These are phyloP conservation scores for Aegilops speltoides DNA, from an alignment of 176 grass and related monocot species.

Conservation along the genomic window DNA sequence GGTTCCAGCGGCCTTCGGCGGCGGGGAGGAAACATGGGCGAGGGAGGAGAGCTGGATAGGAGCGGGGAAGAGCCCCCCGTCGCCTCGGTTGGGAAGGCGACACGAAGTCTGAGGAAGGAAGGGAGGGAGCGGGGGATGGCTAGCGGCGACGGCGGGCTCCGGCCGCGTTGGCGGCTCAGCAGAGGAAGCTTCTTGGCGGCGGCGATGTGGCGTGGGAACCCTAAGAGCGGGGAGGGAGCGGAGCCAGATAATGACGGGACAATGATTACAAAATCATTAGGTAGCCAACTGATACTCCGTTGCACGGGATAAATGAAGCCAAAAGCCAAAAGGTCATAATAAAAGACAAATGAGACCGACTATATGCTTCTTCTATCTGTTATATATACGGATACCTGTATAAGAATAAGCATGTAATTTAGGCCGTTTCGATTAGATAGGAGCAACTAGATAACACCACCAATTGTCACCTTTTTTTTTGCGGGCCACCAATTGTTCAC, in stretches of 20 bases:
- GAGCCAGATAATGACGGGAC: constrained; percentile 15
- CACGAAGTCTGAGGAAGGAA: no score
- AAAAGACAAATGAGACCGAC: background rate
- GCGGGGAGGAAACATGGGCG: no score
- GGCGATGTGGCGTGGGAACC: no score
- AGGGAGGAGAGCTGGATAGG: no score
- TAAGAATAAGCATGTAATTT: constrained; percentile 28
- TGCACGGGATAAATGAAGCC: background rate
- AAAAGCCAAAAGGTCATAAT: background rate
- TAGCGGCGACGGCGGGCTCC: no score
- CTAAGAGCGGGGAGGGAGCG: no score
- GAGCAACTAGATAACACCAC: constrained; percentile 14
- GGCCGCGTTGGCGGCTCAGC: no score
- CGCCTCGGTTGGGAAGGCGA: no score
- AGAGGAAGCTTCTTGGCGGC: no score
- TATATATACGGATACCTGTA: constrained; percentile 5
- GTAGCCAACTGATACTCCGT: background rate
- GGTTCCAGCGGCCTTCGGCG: no score
- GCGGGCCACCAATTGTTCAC: background rate
- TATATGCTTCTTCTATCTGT: constrained; percentile 27
- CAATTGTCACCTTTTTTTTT: background rate
- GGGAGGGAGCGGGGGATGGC: no score
- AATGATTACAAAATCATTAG: background rate
- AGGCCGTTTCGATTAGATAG: constrained; percentile 17
- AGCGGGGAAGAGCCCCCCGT: no score